phyloP scores from a whole-genome alignment of 495 filamentous ascomycete species.

The Delitschia confertaspora region DNA sequence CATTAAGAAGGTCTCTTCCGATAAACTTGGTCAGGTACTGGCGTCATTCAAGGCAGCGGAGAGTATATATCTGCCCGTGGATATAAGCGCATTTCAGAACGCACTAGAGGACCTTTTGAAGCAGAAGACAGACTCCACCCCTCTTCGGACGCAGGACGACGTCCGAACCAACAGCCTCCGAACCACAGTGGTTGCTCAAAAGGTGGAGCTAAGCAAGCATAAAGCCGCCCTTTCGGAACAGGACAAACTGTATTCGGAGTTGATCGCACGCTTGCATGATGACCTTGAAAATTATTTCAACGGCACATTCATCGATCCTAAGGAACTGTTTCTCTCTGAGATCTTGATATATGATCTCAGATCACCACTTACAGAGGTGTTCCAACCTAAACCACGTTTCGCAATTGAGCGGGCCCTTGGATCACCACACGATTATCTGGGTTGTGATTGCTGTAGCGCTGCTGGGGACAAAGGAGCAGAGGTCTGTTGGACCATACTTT shows the following conservation, averaged over 20 bases:
- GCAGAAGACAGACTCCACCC: slow-evolving; percentile 33
- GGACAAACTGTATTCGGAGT: slow-evolving; percentile 64
- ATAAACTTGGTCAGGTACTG: slow-evolving; percentile 23
- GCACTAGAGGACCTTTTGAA: slow-evolving; percentile 13
- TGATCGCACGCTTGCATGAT: slow-evolving; percentile 57
- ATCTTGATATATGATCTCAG: slow-evolving; percentile 75
- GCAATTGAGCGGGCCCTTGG: slow-evolving; percentile 74
- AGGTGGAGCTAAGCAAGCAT: slow-evolving; percentile 75
- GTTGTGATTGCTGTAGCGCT: slow-evolving; percentile 56
- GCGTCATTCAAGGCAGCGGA: slow-evolving; percentile 1
- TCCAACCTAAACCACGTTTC: slow-evolving; percentile 67
- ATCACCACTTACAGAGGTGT: slow-evolving; percentile 69
- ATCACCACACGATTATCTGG: slow-evolving; percentile 77
- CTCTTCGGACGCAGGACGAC: slow-evolving; percentile 68
- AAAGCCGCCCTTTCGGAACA: slow-evolving; percentile 64
- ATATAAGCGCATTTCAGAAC: slow-evolving; percentile 2
- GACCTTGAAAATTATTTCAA: slow-evolving; percentile 48
- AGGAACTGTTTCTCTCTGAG: slow-evolving; percentile 65
- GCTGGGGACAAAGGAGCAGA: slow-evolving; percentile 31
- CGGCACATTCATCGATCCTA: slow-evolving; percentile 46
- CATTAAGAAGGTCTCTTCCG: slow-evolving; percentile 28
- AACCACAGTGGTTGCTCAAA: slow-evolving; percentile 80
- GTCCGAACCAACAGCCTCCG: slow-evolving; percentile 61
- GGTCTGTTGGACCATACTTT: too few relatives aligned
- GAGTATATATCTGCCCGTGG: neutral